These are phyloP conservation scores for Piromyces finnis DNA, from an alignment of 192 early-diverging fungal genomes.

Conservation along the genomic window DNA sequence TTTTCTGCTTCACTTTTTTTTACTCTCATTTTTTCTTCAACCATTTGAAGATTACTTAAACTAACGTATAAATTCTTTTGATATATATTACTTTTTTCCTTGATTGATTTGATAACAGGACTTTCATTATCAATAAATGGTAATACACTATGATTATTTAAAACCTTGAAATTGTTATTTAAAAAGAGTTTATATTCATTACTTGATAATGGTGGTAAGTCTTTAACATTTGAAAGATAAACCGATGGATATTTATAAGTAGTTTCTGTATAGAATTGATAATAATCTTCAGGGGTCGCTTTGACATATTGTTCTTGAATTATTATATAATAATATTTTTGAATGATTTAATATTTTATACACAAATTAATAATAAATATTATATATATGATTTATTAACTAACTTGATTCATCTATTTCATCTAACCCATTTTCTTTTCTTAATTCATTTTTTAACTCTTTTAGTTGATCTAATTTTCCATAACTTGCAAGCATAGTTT, in stretches of 20 bases:
- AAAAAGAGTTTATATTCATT: neutral
- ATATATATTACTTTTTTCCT: neutral
- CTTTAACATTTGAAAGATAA: slow-evolving; percentile 14
- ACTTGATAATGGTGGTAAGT: slow-evolving; percentile 12
- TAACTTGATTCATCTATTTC: slow-evolving; percentile 5
- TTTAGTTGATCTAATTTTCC: slow-evolving; percentile 30
- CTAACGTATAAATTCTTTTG: neutral
- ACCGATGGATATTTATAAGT: slow-evolving; percentile 41
- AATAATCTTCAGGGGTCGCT: slow-evolving; percentile 40
- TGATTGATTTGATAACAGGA: neutral
- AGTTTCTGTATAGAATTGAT: slow-evolving; percentile 29
- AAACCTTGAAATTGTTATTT: neutral
- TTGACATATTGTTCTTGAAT: slow-evolving; percentile 17
- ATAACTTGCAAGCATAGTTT: slow-evolving; percentile 35
- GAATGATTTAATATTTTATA: too few relatives aligned
- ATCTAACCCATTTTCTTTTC: slow-evolving; percentile 26
- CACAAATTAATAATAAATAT: too few relatives aligned
- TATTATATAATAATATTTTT: too few relatives aligned
- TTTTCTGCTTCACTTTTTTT: neutral
- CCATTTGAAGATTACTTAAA: neutral
- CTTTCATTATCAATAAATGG: neutral
- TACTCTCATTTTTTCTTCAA: neutral
- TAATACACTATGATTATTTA: neutral
- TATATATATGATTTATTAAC: too few relatives aligned
- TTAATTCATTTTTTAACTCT: slow-evolving; percentile 20